Conservation (phyloP, 2,329 filamentous ascomycete species). For the Waltergamsia citrina region DNA sequence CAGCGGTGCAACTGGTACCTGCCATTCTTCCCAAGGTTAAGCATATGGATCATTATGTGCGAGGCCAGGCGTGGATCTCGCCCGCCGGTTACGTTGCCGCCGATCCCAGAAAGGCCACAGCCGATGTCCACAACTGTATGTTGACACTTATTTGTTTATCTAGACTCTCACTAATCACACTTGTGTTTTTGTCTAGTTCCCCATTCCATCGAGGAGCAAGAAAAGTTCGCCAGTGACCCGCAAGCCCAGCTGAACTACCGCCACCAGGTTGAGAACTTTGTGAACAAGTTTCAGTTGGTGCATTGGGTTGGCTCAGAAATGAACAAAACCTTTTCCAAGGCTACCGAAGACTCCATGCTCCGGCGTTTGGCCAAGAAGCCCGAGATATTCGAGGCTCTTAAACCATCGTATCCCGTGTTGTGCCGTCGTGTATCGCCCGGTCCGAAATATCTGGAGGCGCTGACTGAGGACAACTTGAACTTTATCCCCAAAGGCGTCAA, state of each 20-base stretch:
- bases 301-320: background rate
- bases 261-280: background rate
- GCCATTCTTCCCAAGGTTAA: slow-evolving; percentile 16
- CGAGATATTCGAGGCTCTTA: slow-evolving; percentile 24
- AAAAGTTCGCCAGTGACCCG: background rate
- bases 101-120: background rate
- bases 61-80: slow-evolving; percentile 32
- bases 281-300: background rate
- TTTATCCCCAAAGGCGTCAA: slow-evolving; percentile 34
- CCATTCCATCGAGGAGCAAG: background rate
- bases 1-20: slow-evolving; percentile 43
- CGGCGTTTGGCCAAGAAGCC: slow-evolving; percentile 23
- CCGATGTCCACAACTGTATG: slow-evolving; percentile 1
- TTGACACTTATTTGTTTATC: background rate
- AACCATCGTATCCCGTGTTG: slow-evolving; percentile 21
- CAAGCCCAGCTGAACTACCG: background rate
- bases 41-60: slow-evolving; percentile 29
- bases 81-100: slow-evolving; percentile 9
- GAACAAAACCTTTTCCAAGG: background rate
- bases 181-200: background rate
- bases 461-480: slow-evolving; percentile 33
- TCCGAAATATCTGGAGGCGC: slow-evolving; percentile 33
- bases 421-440: slow-evolving; percentile 38
- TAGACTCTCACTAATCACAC: background rate
- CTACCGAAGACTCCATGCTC: background rate